Conservation (phyloP, 257 asterid species). For the Haberlea rhodopensis region DNA sequence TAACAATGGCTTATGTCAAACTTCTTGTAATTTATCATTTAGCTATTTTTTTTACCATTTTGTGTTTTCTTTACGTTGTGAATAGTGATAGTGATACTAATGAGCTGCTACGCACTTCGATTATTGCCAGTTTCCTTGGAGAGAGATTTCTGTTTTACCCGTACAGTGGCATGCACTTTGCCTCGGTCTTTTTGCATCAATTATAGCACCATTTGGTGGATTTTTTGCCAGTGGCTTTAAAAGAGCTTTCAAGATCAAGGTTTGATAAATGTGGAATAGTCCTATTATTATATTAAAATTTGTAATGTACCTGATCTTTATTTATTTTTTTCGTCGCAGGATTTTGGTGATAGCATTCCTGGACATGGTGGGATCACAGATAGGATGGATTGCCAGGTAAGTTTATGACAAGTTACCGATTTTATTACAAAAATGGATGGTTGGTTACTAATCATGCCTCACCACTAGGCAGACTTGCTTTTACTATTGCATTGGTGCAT, state of each 20-base stretch:
- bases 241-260: slow-evolving; percentile 98
- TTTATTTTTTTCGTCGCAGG: slow-evolving; percentile 41
- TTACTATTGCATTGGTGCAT: not conserved
- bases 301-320: slow-evolving; percentile 19
- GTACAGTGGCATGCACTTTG: slow-evolving; percentile 83
- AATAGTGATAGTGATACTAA: not conserved
- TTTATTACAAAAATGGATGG: not conserved
- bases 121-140: slow-evolving; percentile 65
- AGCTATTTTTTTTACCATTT: not conserved
- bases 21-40: not conserved
- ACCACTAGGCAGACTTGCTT: not conserved
- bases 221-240: slow-evolving; percentile 98
- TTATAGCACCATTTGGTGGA: slow-evolving; percentile 98
- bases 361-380: slow-evolving; percentile 99
- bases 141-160: slow-evolving; percentile 56
- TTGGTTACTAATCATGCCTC: slow-evolving; percentile 3
- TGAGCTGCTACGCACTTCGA: slow-evolving; percentile 13
- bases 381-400: slow-evolving; percentile 99
- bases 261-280: slow-evolving; percentile 25
- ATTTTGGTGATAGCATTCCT: slow-evolving; percentile 98
- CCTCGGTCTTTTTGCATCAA: slow-evolving; percentile 87
- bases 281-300: slow-evolving; percentile 2
- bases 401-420: not conserved
- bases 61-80: not conserved
- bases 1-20: slow-evolving; percentile 1